Evolutionary conservation across 345 rosid species (phyloP).

Genomic region (Eucalyptus tenuipes): DNA sequence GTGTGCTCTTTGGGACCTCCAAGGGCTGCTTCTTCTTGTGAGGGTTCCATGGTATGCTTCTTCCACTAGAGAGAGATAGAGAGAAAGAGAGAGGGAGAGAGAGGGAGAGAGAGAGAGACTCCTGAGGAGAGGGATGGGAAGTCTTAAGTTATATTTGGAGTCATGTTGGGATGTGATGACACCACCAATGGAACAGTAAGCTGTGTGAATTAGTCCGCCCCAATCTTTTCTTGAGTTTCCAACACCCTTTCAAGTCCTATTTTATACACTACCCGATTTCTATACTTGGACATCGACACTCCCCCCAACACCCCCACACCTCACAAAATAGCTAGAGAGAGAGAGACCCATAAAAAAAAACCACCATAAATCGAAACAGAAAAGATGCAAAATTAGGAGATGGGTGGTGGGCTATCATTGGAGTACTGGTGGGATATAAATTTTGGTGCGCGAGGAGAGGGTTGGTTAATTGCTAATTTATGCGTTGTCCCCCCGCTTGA

Average conservation of each 20-base stretch:
- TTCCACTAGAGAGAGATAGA: neutral
- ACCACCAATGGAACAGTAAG: conserved; percentile 16
- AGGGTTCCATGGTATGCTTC: neutral
- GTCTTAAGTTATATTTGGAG: neutral
- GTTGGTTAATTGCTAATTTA: conserved; percentile 1
- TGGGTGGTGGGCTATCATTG: neutral
- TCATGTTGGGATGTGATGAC: neutral
- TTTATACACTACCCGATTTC: neutral
- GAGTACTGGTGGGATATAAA: neutral
- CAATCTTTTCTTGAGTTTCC: neutral
- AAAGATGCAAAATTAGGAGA: conserved; percentile 31
- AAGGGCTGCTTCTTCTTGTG: neutral
- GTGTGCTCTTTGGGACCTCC: neutral
- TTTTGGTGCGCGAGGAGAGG: neutral
- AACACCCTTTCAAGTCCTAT: neutral
- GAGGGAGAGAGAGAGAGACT: neutral
- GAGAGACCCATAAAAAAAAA: neutral
- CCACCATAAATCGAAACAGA: conserved; percentile 17
- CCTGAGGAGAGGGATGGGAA: conserved; percentile 2
- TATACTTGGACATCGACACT: neutral
- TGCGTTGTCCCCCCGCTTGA: conserved; percentile 37
- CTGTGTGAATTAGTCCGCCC: neutral
- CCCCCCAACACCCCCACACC: neutral
- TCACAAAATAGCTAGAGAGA: neutral
- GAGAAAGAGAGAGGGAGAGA: neutral